phyloP scores from a whole-genome alignment of 1,139 yeast genomes.

The Yamadazyma triangularis region DNA sequence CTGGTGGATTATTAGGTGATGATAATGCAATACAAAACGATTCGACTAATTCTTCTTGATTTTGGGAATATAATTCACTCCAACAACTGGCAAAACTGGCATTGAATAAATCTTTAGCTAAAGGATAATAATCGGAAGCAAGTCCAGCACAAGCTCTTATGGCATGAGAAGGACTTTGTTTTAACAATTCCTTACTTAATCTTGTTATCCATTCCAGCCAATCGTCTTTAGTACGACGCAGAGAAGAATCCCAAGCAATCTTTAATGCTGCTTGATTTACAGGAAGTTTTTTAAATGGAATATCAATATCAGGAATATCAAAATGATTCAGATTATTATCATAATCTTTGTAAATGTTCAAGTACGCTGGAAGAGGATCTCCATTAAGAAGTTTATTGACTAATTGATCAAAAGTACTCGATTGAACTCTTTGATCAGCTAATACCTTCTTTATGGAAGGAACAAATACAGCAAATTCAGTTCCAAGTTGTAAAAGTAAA shows the following conservation, averaged over 20 bases:
- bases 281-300: slow-evolving; percentile 71
- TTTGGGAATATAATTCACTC: slow-evolving; percentile 88
- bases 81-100: slow-evolving; percentile 96
- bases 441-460: slow-evolving; percentile 79
- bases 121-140: slow-evolving; percentile 83
- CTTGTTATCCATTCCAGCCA: slow-evolving; percentile 98
- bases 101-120: slow-evolving; percentile 88
- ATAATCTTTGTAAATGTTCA: slow-evolving; percentile 65
- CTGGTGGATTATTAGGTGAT: slow-evolving; percentile 92
- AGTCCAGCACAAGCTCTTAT: slow-evolving; percentile 88
- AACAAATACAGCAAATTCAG: slow-evolving; percentile 80
- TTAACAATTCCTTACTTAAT: slow-evolving; percentile 77
- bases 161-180: slow-evolving; percentile 94
- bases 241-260: slow-evolving; percentile 89
- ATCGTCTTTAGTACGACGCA: slow-evolving; percentile 85
- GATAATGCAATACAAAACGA: slow-evolving; percentile 83
- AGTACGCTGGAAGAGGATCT: slow-evolving; percentile 82
- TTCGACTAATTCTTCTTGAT: slow-evolving; percentile 85
- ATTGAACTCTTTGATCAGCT: slow-evolving; percentile 59
- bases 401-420: slow-evolving; percentile 74
- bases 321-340: slow-evolving; percentile 48
- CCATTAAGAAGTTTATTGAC: slow-evolving; percentile 75
- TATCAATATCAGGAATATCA: slow-evolving; percentile 63
- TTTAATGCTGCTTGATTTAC: slow-evolving; percentile 74
- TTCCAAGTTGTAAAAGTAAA: slow-evolving; percentile 73